These are phyloP conservation scores for Cymbidium sinense DNA, from an alignment of 106 monocot species.

Conservation along the genomic window DNA sequence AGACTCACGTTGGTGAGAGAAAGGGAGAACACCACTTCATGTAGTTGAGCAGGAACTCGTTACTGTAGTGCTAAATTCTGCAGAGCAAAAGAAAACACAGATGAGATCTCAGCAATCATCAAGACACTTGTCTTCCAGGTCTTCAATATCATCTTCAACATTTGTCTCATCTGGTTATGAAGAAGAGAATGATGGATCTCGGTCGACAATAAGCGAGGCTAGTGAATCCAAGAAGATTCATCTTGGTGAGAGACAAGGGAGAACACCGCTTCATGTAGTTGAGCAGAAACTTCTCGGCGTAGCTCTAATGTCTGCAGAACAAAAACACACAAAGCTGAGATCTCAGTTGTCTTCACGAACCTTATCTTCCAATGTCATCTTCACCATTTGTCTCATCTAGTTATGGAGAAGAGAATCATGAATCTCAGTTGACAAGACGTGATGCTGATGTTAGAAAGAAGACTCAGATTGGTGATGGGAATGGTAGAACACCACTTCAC, in stretches of 20 bases:
- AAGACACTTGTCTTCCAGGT: conserved; percentile 6
- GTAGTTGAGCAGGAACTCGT: conserved; percentile 24
- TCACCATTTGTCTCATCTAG: conserved; percentile 9
- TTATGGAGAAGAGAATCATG: neutral
- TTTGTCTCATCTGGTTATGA: conserved; percentile 6
- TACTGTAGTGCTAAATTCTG: neutral
- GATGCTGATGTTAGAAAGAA: neutral
- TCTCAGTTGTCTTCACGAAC: conserved; percentile 1
- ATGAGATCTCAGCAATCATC: conserved; percentile 3
- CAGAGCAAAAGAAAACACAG: conserved; percentile 9
- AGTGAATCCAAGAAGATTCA: neutral
- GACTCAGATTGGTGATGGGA: neutral
- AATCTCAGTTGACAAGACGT: conserved; percentile 5
- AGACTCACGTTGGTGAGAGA: neutral
- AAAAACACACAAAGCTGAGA: conserved; percentile 8
- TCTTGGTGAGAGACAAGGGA: conserved; percentile 4
- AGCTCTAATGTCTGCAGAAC: neutral
- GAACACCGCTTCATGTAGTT: conserved; percentile 24
- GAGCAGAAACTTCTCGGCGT: conserved; percentile 16
- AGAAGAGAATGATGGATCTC: conserved; percentile 7
- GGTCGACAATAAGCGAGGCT: neutral
- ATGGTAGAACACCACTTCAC: neutral
- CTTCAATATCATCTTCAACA: conserved; percentile 5
- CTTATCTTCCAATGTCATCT: conserved; percentile 3
- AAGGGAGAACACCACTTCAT: conserved; percentile 18